Evolutionary conservation across 176 grass and related monocot species (phyloP), one percentile per base, ranked within the genome.

Genomic region (Aegilops sharonensis): DNA sequence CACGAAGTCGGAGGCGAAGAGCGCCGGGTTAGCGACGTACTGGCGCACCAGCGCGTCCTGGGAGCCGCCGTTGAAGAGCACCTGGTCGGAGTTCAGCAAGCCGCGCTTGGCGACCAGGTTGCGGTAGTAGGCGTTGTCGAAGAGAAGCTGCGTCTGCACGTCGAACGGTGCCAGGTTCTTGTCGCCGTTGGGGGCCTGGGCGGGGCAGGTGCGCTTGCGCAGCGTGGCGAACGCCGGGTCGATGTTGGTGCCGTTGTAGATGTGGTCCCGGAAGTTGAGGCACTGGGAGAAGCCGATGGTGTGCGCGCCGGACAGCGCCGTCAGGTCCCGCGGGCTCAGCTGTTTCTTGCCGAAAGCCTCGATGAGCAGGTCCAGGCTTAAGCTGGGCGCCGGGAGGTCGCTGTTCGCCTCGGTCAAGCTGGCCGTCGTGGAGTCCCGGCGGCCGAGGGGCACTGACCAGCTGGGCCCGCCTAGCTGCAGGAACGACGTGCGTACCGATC

Each of bases 1-100:
- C 4, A 75, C 89, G 48, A 95, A 93, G 65, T 93, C 84, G 0
- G 35, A 17, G 1, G 48, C 21, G 29, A 95, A 93, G 0, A 69
- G 74, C 0, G 81, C 29, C 0, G 6, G 15, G 39, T 64, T 75
- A 0, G 24, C 11, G n/a, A 60, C 45, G 64, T 93, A 95, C 56
- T 68, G 48, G 31, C 3, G 21, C 23, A 91, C 91, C 48, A 91
- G 24, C 18, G 54, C 54, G 54, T 57, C 54, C 54, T 57, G 54
- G 18, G 54, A 57, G 18, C 54, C 88, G n/a, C 85, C 60, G 9
- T 88, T 89, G 89, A 95, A 95, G 66, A 97, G 89, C 85, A 87
- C 95, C 89, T 95, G 92, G 39, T 95, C 92, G 1, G 95, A 97
- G 89, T 86, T 92, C 9, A 97, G 93, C 21, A 94, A 78, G 24